A percentile compares a stretch with the other conserved stretches of the same genome.
Conservation (phyloP, 176 grass and related monocot genomes). For the Chrysopogon serrulatus region DNA sequence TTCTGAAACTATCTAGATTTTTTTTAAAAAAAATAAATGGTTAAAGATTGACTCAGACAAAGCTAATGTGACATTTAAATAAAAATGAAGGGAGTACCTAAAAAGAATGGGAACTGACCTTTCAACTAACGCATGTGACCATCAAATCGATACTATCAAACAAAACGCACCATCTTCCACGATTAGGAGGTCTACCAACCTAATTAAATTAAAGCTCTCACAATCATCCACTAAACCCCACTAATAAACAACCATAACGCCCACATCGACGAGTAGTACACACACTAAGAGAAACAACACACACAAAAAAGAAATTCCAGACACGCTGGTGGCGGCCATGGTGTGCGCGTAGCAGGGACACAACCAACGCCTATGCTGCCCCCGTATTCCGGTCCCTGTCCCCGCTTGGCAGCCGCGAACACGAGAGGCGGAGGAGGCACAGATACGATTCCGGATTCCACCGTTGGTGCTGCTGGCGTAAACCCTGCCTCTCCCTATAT, state of each 20-base stretch:
- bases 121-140: background rate
- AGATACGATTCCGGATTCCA: slow-evolving; percentile 34
- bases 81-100: too few relatives aligned
- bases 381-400: background rate
- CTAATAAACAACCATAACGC: background rate
- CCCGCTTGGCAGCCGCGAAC: background rate
- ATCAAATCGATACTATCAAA: too few relatives aligned
- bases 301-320: background rate
- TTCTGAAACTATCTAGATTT: too few relatives aligned
- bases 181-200: background rate
- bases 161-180: background rate
- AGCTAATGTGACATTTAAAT: too few relatives aligned
- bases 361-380: background rate
- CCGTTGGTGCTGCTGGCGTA: slow-evolving; percentile 25
- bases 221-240: background rate
- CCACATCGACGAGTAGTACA: background rate
- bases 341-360: slow-evolving; percentile 11
- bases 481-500: slow-evolving; percentile 30
- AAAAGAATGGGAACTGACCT: background rate
- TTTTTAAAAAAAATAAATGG: too few relatives aligned
- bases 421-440: background rate
- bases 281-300: background rate
- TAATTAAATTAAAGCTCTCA: background rate
- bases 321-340: background rate
- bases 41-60: too few relatives aligned